Evolutionary conservation across 169 alveolate species (phyloP), one percentile per base, ranked within the genome.

Genomic region (Miamiensis avidus): DNA sequence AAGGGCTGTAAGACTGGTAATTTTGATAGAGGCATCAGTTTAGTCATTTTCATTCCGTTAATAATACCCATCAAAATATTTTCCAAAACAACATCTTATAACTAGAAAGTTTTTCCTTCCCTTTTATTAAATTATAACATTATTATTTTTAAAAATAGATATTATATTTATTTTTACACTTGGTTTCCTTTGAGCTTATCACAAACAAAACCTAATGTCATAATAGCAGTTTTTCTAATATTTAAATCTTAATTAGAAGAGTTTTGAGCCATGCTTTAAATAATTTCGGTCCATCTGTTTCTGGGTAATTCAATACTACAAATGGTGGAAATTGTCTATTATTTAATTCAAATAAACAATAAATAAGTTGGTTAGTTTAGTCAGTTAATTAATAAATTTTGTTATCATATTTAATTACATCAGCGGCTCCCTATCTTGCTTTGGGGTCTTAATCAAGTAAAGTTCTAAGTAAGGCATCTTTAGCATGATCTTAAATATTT

Each of bases 161-260:
- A 15, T 15, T 73, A 27, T 73, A 15, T 73, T 73, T 73, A 73
- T 73, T 15, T 29, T 73, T 4, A 64, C 33, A 49, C 34, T 79
- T 72, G 29, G 49, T 0, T 29, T 79, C 64, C 77, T 29, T 79
- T 79, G 0, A 79, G 30, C 20, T 34, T 49, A 49, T 79, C 84
- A 65, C 84, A 79, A 64, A 79, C 64, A 29, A 49, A 65, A 65
- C 84, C 84, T 16, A 79, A 74, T n/a, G 84, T 79, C 0, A 49
- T 33, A 49, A 79, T 79, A 49, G 84, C 84, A 79, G 84, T 74
- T 33, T 79, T 79, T 34, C 84, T 34, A 65, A 79, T 64, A 29
- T 79, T 33, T 34, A 74, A 11, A 30, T 65, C 0, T 30, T 34
- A 16, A 28, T 29, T 25, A 11, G 31, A 49, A 27, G 84, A 49